These are phyloP conservation scores for Kwoniella dejecticola DNA, from an alignment of 768 basidiomycete species.

Conservation along the genomic window DNA sequence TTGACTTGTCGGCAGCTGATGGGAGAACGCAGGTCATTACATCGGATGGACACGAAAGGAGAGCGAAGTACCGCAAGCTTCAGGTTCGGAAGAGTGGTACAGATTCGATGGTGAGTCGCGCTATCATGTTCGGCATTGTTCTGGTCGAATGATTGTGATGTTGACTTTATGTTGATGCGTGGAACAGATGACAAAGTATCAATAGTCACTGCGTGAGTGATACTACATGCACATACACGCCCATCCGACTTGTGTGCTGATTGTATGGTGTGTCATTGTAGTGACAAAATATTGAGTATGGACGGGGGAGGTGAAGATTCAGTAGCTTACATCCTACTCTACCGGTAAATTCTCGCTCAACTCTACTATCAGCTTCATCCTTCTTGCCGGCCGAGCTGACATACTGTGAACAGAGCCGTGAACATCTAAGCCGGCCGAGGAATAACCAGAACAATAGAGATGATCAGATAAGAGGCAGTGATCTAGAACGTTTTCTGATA, in stretches of 20 bases:
- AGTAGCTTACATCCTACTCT: conserved; percentile 84
- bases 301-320: conserved; percentile 92
- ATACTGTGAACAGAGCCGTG: not conserved
- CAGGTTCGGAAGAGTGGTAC: conserved; percentile 70
- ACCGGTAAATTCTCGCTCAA: conserved; percentile 53
- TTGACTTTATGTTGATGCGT: conserved; percentile 1
- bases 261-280: conserved; percentile 44
- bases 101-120: conserved; percentile 73
- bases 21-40: conserved; percentile 79
- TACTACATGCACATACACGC: not conserved
- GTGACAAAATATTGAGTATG: conserved; percentile 77
- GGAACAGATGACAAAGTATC: conserved; percentile 86
- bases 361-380: not conserved
- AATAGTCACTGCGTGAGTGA: conserved; percentile 61
- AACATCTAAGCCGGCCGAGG: conserved; percentile 3
- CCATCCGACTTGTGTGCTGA: not conserved
- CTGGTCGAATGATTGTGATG: no score
- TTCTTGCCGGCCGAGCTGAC: conserved; percentile 2
- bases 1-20: no score
- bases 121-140: no score
- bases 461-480: not conserved
- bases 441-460: not conserved
- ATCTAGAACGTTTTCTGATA: not conserved
- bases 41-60: conserved; percentile 86
- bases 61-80: conserved; percentile 62